Conservation (phyloP, 2,329 filamentous ascomycete genomes). For the Cladobotryum protrusum region DNA sequence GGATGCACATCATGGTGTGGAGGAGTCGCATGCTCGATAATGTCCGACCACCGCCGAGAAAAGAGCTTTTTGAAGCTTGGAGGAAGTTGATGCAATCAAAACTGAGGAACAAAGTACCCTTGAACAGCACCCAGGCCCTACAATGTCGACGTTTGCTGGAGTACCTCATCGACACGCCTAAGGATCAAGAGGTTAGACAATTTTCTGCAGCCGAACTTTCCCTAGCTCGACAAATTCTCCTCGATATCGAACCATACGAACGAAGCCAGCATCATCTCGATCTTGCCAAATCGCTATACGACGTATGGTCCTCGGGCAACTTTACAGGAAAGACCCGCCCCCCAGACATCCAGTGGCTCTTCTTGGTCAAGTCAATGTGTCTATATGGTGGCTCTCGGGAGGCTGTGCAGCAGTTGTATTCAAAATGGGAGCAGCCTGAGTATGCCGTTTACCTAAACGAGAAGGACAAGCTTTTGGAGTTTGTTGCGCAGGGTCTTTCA, state of each 20-base stretch:
- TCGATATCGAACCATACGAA: slow-evolving; percentile 36
- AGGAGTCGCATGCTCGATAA: slow-evolving; percentile 55
- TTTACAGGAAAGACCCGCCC: slow-evolving; percentile 16
- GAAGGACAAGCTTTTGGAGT: slow-evolving; percentile 20
- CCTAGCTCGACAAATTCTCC: slow-evolving; percentile 39
- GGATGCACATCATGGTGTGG: slow-evolving; percentile 65
- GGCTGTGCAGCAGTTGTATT: slow-evolving; percentile 39
- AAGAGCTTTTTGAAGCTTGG: slow-evolving; percentile 61
- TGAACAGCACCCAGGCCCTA: slow-evolving; percentile 62
- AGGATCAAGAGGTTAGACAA: slow-evolving; percentile 23
- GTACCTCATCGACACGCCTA: slow-evolving; percentile 41
- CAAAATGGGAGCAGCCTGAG: slow-evolving; percentile 23
- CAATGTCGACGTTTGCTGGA: slow-evolving; percentile 51
- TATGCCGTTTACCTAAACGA: slow-evolving; percentile 16
- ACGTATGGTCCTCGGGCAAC: slow-evolving; percentile 17
- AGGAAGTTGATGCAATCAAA: slow-evolving; percentile 56
- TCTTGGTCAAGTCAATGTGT: slow-evolving; percentile 38
- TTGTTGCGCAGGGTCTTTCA: slow-evolving; percentile 50
- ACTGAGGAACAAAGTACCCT: slow-evolving; percentile 36
- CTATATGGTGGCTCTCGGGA: slow-evolving; percentile 50
- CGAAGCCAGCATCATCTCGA: slow-evolving; percentile 40
- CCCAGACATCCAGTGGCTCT: slow-evolving; percentile 23
- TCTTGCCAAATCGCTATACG: slow-evolving; percentile 40
- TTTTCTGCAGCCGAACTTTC: slow-evolving; percentile 37
- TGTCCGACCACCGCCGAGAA: slow-evolving; percentile 55